Base-by-base conservation (phyloP, 148 eudicot species). In the Rhododendron griersonianum region DNA sequence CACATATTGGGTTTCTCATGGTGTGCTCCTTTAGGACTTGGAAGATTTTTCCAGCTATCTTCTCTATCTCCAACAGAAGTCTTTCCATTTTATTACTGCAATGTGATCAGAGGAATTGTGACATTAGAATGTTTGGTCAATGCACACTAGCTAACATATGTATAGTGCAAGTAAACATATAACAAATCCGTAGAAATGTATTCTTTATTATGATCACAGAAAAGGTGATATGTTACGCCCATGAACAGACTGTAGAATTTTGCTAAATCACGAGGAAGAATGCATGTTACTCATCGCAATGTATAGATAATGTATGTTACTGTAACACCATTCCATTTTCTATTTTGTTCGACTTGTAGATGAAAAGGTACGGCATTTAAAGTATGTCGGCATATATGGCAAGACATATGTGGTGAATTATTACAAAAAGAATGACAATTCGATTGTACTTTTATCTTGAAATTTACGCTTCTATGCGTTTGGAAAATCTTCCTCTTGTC, bases 61-160 rank as follows among this genome's bases (percentile, higher is more conserved):
- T 91, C 89, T 94, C 96, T 16, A 93, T 89, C 1, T 90, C 84
- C 33, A 78, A 15, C 83, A 86, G 83, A 30, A 96, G 84, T 23
- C 6, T 88, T 71, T 91, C 92, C 93, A 96, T 92, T 85, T 91
- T 91, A 16, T 89, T 89, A 33, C 98, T 95, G 89, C 82, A 23
- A 59, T 55, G 28, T 11, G 76, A 30, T 30, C 30, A 23, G 39
- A 37, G 39, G 33, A 30, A 30, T 67, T 67, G 74, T 25, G 5
- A 25, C 74, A 25, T 25, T 14, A 57, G 75, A 69, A 69, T 3
- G 35, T 28, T 28, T 11, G 74, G 25, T 67, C 74, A 28, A 67
- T 67, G 15, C 16, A 25, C 74, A 67, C 35, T 6, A 41, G 45
- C 45, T 41, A 21, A 28, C 35, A 0, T 67, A 10, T 47, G 10